Evolutionary conservation across 2,329 filamentous ascomycete genomes (phyloP), one percentile per base, ranked within the genome.

Genomic region (Teratosphaeria epicoccoides): DNA sequence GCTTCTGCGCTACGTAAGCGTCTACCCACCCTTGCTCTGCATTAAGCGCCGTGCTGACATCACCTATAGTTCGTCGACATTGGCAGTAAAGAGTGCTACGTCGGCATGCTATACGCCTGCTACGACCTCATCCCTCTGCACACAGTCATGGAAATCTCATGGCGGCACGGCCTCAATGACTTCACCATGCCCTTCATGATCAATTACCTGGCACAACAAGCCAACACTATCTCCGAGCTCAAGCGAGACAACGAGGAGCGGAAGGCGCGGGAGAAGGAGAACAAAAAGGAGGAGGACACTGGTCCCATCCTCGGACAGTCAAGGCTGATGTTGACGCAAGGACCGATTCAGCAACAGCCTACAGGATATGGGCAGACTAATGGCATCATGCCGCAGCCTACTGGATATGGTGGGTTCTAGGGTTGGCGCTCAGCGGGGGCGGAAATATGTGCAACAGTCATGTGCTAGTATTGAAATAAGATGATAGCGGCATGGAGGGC

Each of bases 161-260:
- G 93, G 93, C 91, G 93, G 62, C 79, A 95, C 68, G 88, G 89
- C 54, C 84, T 98, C 37, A 83, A 84, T 63, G 93, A 98, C 75
- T 98, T 95, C 74, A 95, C 90, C 46, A 98, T 98, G 94, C 93
- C 93, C 17, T 98, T 95, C 78, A 94, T 98, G 88, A 97, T 98
- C 80, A 98, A 97, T 76, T 86, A 94, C 76, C 78, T 98, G 57
- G 82, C 84, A 61, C 89, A 95, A 71, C 90, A 97, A 73, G 89
- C 88, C 37, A 83, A 85, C 60, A 85, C 94, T 52, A 85, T 98
- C 60, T 82, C 89, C 53, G 70, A 77, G 54, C 80, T 98, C 55
- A 95, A 94, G 78, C 87, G 88, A 56, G 94, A 98, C 72, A 98
- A 97, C 66, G 94, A 98, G 71, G 87, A 90, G 67, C 85, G 90